These are phyloP conservation scores for Coix lacrymajobi DNA, from an alignment of 176 grass and related monocot species.

Conservation along the genomic window DNA sequence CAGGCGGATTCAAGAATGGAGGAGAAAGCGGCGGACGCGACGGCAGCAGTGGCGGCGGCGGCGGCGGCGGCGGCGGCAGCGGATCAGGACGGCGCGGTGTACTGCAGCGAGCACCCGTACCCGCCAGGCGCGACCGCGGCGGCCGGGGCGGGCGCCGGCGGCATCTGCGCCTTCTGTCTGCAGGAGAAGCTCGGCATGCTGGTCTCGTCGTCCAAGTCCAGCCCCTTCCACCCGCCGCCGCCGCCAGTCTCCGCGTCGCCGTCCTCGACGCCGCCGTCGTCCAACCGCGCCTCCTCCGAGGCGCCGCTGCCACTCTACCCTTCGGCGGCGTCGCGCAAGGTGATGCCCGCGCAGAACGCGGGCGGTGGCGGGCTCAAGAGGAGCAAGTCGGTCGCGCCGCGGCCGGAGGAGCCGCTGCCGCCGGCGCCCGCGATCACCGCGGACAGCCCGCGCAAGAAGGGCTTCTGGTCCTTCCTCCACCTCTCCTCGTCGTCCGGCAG, in stretches of 20 bases:
- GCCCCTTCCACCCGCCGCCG: conserved; percentile 63
- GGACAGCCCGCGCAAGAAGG: conserved; percentile 89
- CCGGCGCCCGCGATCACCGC: conserved; percentile 18
- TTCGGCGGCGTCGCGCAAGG: neutral
- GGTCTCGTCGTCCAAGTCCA: conserved; percentile 87
- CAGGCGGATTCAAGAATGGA: conserved; percentile 30
- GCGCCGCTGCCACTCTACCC: conserved; percentile 15
- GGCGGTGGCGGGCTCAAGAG: conserved; percentile 27
- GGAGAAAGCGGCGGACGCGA: conserved; percentile 32
- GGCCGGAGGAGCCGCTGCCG: conserved; percentile 33
- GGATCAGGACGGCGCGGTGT: conserved; percentile 37
- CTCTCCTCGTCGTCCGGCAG: conserved; percentile 33
- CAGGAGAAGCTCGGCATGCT: conserved; percentile 99
- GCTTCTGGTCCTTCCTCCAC: conserved; percentile 99
- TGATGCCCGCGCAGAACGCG: neutral
- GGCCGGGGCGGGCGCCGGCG: conserved; percentile 40
- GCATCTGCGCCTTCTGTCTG: conserved; percentile 96
- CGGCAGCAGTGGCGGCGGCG: conserved; percentile 1
- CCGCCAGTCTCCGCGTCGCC: conserved; percentile 37
- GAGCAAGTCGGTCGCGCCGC: conserved; percentile 87
- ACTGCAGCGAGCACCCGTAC: conserved; percentile 93
- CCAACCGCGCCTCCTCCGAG: conserved; percentile 19
- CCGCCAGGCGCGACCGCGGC: conserved; percentile 45
- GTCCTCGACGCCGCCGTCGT: conserved; percentile 43
- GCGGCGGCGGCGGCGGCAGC: conserved; percentile 12